Evolutionary conservation across 106 monocot species (phyloP), one percentile per base, ranked within the genome.

Genomic region (Iris macrosiphon): DNA sequence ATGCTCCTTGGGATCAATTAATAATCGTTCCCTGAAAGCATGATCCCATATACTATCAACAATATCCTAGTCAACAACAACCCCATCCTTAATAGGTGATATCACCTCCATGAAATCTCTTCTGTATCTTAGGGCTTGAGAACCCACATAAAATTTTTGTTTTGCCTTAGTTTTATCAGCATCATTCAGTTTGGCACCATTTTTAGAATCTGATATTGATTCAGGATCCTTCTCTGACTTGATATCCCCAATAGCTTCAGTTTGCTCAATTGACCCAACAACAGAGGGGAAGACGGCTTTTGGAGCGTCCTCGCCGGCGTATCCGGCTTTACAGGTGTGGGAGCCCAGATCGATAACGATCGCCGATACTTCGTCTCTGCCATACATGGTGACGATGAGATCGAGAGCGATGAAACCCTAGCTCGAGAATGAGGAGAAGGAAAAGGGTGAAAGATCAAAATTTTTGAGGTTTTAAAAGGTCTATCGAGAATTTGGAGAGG

Each of bases 281-380:
- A 79, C 63, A n/a, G 93, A 94, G 4, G 88, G 89, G 63, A 94
- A 94, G 21, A 94, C 94, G 10, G 94, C 94, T 65, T 94, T 94
- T 30, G 94, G 94, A 11, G 89, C 72, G 66, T 94, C 94, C 47
- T 94, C 94, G 3, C 94, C 94, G 3, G 94, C 94, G 40, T 94
- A 94, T 7, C 94, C 94, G 31, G 94, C 88, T 67, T 94, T 94
- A 71, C 94, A 94, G 27, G 85, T 94, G 62, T 89, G 84, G 14
- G 79, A 88, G 3, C 94, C 94, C 50, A 94, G 73, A 49, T 94
- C 94, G 2, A 94, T 66, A 5, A 94, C 94, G 37, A 94, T 94
- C 43, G 94, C 88, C 60, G 94, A 94, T 1, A 94, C 94, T 61
- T 94, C 94, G 47, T 89, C 94, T 94, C n/a, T n/a, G n/a, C n/a